Conservation (phyloP, 306 rosid genomes). For the Calophaca sinica region DNA sequence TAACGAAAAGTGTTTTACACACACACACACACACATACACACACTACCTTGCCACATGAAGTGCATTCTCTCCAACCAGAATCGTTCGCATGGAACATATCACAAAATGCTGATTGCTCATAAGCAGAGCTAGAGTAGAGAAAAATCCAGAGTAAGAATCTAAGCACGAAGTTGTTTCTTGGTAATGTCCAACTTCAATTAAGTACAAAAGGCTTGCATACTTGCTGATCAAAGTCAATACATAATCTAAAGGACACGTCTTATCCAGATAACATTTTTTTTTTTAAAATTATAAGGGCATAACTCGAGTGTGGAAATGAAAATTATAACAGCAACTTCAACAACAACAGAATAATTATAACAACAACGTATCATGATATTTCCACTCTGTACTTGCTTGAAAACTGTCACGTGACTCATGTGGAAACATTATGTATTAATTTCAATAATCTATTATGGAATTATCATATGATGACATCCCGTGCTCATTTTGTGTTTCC, state of each 20-base stretch:
- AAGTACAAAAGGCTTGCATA: conserved; percentile 17
- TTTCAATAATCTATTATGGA: conserved; percentile 22
- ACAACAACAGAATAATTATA: no score
- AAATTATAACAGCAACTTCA: conserved; percentile 9
- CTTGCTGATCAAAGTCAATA: not conserved
- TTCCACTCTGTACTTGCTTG: conserved; percentile 1
- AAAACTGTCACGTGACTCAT: conserved; percentile 4
- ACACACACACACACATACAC: not conserved
- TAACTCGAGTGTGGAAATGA: not conserved
- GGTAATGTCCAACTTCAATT: conserved; percentile 23
- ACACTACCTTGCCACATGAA: conserved; percentile 81
- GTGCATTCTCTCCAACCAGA: conserved; percentile 97
- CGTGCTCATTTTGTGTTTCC: conserved; percentile 15
- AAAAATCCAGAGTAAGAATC: conserved; percentile 40
- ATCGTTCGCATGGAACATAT: conserved; percentile 76
- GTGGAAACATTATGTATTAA: conserved; percentile 23
- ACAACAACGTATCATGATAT: not conserved
- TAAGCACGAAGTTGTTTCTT: conserved; percentile 18
- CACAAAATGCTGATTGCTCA: conserved; percentile 82
- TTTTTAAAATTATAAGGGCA: not conserved
- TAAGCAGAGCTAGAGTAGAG: conserved; percentile 70
- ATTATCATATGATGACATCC: conserved; percentile 16
- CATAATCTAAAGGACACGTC: conserved; percentile 25
- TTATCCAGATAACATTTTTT: conserved; percentile 21
- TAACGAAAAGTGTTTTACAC: not conserved